Conservation (phyloP, 768 basidiomycete genomes). For the Pleurotus djamor region DNA sequence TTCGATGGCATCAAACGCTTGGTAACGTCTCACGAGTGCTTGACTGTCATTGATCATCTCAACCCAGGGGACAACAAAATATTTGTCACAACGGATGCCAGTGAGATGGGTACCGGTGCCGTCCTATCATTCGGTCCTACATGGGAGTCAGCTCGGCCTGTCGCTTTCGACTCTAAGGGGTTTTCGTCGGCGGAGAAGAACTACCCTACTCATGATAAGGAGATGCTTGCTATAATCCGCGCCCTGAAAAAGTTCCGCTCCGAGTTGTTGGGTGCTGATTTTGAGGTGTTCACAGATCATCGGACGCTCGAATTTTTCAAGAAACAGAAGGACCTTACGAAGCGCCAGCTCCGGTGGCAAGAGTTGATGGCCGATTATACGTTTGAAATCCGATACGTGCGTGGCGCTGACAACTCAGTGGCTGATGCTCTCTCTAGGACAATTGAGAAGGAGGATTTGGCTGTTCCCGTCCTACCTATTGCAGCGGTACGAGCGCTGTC, state of each 20-base stretch:
- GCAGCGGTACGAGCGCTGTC: not conserved
- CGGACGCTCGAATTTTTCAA: slow-evolving; percentile 25
- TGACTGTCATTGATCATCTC: slow-evolving; percentile 25
- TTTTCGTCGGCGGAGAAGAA: slow-evolving; percentile 19
- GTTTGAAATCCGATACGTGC: slow-evolving; percentile 27
- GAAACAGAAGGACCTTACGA: slow-evolving; percentile 26
- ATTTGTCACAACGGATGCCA: slow-evolving; percentile 25
- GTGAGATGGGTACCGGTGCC: slow-evolving; percentile 19
- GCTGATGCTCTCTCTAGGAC: slow-evolving; percentile 34
- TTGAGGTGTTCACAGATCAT: slow-evolving; percentile 28
- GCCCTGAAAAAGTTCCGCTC: slow-evolving; percentile 19
- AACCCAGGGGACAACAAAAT: slow-evolving; percentile 21
- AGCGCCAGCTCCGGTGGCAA: slow-evolving; percentile 28
- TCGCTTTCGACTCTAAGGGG: slow-evolving; percentile 19
- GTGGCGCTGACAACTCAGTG: slow-evolving; percentile 28
- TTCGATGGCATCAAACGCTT: not conserved
- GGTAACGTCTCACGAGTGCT: slow-evolving; percentile 10
- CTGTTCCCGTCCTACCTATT: not conserved
- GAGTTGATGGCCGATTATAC: slow-evolving; percentile 33
- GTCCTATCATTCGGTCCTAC: slow-evolving; percentile 21
- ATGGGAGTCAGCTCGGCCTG: slow-evolving; percentile 24
- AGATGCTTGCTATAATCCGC: slow-evolving; percentile 27
- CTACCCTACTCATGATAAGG: slow-evolving; percentile 29
- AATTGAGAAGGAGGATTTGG: not conserved
- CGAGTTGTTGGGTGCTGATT: slow-evolving; percentile 12